Percentiles rank a stretch among this genome's conserved stretches.
Conservation (phyloP, 176 grass and related monocot species). For the Oropetium thomaeum region DNA sequence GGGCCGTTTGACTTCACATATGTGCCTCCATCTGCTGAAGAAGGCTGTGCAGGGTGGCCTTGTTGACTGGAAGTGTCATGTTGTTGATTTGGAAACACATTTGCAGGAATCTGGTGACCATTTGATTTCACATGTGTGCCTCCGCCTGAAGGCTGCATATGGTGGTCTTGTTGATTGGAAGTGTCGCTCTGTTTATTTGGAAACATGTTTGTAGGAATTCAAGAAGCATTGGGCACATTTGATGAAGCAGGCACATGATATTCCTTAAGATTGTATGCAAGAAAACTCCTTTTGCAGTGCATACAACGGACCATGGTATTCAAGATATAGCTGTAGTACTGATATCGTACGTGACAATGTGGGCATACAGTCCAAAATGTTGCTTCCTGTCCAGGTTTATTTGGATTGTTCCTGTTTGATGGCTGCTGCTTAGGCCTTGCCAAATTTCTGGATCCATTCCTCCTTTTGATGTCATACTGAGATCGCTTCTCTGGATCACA, state of each 20-base stretch:
- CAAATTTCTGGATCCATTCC: too few species aligned
- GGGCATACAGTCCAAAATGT: too few species aligned
- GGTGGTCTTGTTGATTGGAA: slow-evolving; percentile 21
- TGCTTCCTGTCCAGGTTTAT: too few species aligned
- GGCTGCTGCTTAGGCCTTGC: too few species aligned
- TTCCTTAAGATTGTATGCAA: slow-evolving; percentile 48
- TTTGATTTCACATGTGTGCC: slow-evolving; percentile 19
- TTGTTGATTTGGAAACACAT: slow-evolving; percentile 44
- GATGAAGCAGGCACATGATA: slow-evolving; percentile 26
- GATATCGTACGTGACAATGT: too few species aligned
- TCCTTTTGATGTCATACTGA: too few species aligned
- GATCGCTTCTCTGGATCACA: too few species aligned
- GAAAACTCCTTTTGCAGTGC: slow-evolving; percentile 53
- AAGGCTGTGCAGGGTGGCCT: slow-evolving; percentile 14
- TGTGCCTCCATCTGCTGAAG: slow-evolving; percentile 3
- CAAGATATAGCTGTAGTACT: too few species aligned
- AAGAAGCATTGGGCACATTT: slow-evolving; percentile 33
- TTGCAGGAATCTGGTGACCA: slow-evolving; percentile 41
- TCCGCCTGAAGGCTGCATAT: slow-evolving; percentile 37
- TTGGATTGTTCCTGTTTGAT: too few species aligned
- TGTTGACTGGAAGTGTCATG: slow-evolving; percentile 13
- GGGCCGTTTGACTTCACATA: not conserved
- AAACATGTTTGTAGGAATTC: slow-evolving; percentile 39
- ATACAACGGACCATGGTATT: slow-evolving; percentile 36
- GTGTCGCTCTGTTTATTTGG: slow-evolving; percentile 23